phyloP scores from a whole-genome alignment of 768 basidiomycete genomes.

The Kwoniella mangroviensis region DNA sequence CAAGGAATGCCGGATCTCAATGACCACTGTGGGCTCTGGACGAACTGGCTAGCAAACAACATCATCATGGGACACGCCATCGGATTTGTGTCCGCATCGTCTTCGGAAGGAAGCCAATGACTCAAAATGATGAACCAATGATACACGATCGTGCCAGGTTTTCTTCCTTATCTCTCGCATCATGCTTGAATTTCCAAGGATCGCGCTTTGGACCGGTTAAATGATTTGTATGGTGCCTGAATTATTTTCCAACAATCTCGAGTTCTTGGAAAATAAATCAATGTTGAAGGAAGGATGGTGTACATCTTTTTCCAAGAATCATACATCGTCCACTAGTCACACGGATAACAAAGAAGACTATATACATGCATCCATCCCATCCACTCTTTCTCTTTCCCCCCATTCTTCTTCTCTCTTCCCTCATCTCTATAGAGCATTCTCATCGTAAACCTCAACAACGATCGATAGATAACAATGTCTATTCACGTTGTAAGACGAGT shows the following conservation, averaged over 20 bases:
- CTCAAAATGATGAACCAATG: too few relatives aligned
- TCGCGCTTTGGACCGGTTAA: slow-evolving; percentile 4
- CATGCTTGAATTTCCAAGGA: background rate
- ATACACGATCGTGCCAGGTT: too few relatives aligned
- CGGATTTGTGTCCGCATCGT: too few relatives aligned
- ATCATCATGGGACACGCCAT: too few relatives aligned
- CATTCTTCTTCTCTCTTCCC: background rate
- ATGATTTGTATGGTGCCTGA: slow-evolving; percentile 2
- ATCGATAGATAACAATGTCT: slow-evolving; percentile 7
- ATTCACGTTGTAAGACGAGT: background rate
- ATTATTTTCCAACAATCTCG: slow-evolving; percentile 15
- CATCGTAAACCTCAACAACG: background rate
- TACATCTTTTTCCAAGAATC: slow-evolving; percentile 9
- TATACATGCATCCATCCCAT: slow-evolving; percentile 3
- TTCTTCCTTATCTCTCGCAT: too few relatives aligned
- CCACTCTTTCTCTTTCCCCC: background rate
- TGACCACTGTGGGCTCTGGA: too few relatives aligned
- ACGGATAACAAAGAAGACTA: slow-evolving; percentile 2
- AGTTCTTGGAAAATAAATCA: slow-evolving; percentile 17
- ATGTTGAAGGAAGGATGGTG: background rate
- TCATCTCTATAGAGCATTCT: background rate
- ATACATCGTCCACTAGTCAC: background rate
- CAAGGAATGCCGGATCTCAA: too few relatives aligned
- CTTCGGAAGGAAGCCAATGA: too few relatives aligned
- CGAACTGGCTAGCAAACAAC: too few relatives aligned